Base-by-base conservation (phyloP, 306 rosid species). In the Myrica gale region DNA sequence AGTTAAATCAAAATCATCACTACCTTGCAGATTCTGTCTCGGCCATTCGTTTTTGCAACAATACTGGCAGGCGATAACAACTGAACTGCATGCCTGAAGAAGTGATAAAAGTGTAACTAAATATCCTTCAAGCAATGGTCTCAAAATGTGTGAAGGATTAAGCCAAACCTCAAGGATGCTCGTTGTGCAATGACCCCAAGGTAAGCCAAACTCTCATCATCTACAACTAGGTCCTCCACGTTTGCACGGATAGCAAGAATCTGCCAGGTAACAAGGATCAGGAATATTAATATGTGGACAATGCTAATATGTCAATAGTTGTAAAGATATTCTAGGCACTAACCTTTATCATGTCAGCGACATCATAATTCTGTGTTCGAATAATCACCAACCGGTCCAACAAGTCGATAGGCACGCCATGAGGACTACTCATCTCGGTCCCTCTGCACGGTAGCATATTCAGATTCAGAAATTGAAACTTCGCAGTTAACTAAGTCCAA, bases 301-400 rank as follows among this genome's bases (percentile, higher is more conserved):
- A 39, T 37, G 50, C 47, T 12, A 67, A 72, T 42, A 61, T 21
- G 20, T 52, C 62, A 68, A 32, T 15, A 47, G 39, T 53, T 47
- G n/a, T 47, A 39, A 75, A 46, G n/a, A 0, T 4, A 19, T 76
- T 21, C 10, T 0, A 57, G 72, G 74, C 61, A 53, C 66, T 7
- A 19, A 90, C 99, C 97, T 90, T 95, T 80, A 95, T 95, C 96
- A 87, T 95, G 85, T 92, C 97, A 62, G 96, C 97, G 73, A 93
- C 97, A 81, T 88, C 96, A 55, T 89, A 95, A 21, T 84, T 88
- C 69, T 89, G 92, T 20, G 97, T 95, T 74, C 93, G 88, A 78
- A 95, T 89, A 79, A 95, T 95, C 76, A 85, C 96, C 82, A 95
- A 79, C 60, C 97, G 89, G 83, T 95, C 99, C 85, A 95, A 78